Conservation (phyloP, 768 basidiomycete genomes). For the Leccinum uliginosum region DNA sequence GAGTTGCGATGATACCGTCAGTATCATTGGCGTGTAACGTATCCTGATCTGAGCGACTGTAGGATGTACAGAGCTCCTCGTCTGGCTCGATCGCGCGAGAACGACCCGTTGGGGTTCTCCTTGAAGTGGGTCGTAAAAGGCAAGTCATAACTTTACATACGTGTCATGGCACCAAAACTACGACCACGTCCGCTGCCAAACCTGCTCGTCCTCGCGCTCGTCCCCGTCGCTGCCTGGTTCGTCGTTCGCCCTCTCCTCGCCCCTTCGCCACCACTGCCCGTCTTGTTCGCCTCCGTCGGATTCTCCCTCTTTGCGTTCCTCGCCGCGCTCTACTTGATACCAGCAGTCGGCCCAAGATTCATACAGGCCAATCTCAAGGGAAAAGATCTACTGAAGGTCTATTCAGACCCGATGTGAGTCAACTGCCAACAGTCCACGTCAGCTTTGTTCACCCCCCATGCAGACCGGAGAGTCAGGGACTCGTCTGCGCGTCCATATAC, state of each 20-base stretch:
- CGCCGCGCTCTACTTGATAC: conserved; percentile 71
- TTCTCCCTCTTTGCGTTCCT: conserved; percentile 82
- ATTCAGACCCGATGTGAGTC: conserved; percentile 65
- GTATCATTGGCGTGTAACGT: not conserved
- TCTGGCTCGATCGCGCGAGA: conserved; percentile 48
- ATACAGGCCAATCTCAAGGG: conserved; percentile 80
- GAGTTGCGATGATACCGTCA: not conserved
- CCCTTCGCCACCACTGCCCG: conserved; percentile 64
- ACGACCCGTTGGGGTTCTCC: conserved; percentile 64
- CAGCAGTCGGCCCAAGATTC: conserved; percentile 78
- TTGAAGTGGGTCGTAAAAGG: conserved; percentile 57
- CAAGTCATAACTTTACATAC: conserved; percentile 8
- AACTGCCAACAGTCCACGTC: not conserved
- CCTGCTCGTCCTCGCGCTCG: conserved; percentile 50
- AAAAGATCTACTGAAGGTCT: conserved; percentile 80
- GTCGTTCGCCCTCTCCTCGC: conserved; percentile 67
- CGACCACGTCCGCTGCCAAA: conserved; percentile 48
- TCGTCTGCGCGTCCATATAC: conserved; percentile 87
- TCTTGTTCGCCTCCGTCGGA: conserved; percentile 74
- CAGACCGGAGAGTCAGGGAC: conserved; percentile 92
- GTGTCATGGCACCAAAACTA: conserved; percentile 22
- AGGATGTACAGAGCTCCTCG: conserved; percentile 80
- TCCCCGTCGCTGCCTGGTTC: conserved; percentile 72
- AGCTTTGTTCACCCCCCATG: not conserved
- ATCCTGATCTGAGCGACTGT: not conserved